A percentile compares a stretch with the other conserved stretches of the same genome.
Conservation (phyloP, 176 grass and related monocot species). For the barley (Hordeum vulgare) region MorexV3_pseudomolecules_assembly NC_058519.1:106079269-106079768, state of each 20-base stretch:
- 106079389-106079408: background rate
- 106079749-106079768: background rate
- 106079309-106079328: background rate
- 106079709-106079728: conserved; percentile 16
- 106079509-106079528: background rate
- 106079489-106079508: background rate
- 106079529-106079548: background rate
- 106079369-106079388: background rate
- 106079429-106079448: background rate
- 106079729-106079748: background rate
- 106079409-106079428: background rate
- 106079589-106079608: conserved; percentile 35
- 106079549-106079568: background rate
- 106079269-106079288: conserved; percentile 58
- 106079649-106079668: conserved; percentile 75
- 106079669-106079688: conserved; percentile 67
- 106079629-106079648: conserved; percentile 96
- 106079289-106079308: conserved; percentile 58
- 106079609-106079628: conserved; percentile 88
- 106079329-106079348: background rate
- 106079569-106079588: background rate
- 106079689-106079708: conserved; percentile 7
- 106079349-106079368: background rate
- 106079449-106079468: background rate
- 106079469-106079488: background rate